Evolutionary conservation across 805 yeast genomes (phyloP).

Genomic region (Nakazawaea wickerhamii): DNA sequence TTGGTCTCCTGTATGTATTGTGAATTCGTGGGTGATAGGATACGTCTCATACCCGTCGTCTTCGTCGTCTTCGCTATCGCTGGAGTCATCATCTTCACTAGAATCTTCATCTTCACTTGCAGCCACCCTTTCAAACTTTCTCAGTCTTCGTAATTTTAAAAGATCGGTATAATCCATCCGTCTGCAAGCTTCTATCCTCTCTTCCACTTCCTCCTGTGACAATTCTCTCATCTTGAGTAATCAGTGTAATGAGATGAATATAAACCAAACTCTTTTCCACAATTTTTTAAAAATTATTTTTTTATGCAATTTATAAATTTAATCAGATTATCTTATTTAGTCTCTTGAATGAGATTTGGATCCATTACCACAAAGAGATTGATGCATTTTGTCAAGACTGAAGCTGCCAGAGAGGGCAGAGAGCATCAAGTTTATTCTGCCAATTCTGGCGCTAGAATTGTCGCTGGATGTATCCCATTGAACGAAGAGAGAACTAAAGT

Average conservation of each 20-base stretch:
- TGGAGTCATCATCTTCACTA: constrained; percentile 9
- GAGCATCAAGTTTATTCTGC: constrained; percentile 53
- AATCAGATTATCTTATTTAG: background rate
- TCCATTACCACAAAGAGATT: constrained; percentile 14
- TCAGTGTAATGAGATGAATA: no score
- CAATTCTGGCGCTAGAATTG: constrained; percentile 71
- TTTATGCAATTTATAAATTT: constrained; percentile 14
- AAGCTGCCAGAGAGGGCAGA: constrained; percentile 48
- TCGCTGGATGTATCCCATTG: constrained; percentile 87
- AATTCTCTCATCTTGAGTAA: background rate
- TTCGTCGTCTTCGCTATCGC: constrained; percentile 17
- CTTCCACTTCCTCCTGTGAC: background rate
- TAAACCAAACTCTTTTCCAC: no score
- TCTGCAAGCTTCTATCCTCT: background rate
- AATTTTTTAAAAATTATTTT: background rate
- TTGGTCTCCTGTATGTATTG: constrained; percentile 18
- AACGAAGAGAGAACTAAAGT: constrained; percentile 53
- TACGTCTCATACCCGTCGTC: constrained; percentile 24
- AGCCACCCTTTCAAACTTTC: constrained; percentile 3
- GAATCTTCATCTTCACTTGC: constrained; percentile 11
- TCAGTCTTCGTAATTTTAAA: constrained; percentile 14
- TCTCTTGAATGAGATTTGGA: constrained; percentile 13
- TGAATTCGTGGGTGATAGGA: constrained; percentile 31
- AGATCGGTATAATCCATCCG: constrained; percentile 9
- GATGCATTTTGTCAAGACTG: constrained; percentile 25